Percentiles rank a stretch among this genome's conserved stretches.
Conservation (phyloP, 192 early-diverging fungal species). For the Borealophlyctis nickersoniae region DNA sequence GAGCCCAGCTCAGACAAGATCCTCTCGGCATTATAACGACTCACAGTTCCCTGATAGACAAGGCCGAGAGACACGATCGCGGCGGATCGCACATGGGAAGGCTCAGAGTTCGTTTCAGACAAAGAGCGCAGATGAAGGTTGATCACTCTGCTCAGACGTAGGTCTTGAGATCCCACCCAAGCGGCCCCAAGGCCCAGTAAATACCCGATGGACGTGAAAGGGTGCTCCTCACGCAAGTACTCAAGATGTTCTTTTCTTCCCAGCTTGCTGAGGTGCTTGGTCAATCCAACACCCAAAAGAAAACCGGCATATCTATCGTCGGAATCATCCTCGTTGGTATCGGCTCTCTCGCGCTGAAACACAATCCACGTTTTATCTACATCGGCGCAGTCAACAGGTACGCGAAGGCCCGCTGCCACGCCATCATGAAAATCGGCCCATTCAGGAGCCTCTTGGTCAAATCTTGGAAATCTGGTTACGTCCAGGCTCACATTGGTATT, state of each 20-base stretch:
- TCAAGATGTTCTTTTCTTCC: conserved; percentile 56
- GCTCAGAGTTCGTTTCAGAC: conserved; percentile 6
- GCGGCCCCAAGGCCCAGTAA: conserved; percentile 74
- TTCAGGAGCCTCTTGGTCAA: conserved; percentile 36
- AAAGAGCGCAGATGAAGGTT: conserved; percentile 74
- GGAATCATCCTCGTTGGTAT: conserved; percentile 21
- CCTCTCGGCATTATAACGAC: conserved; percentile 68
- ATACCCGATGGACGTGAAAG: conserved; percentile 67
- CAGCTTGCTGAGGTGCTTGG: conserved; percentile 68
- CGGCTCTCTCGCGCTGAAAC: conserved; percentile 53
- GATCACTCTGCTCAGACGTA: conserved; percentile 62
- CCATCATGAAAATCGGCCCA: conserved; percentile 93
- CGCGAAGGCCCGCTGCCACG: conserved; percentile 70
- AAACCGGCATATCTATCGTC: conserved; percentile 71
- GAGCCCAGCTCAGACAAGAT: conserved; percentile 68
- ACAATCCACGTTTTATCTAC: conserved; percentile 78
- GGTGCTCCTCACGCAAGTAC: conserved; percentile 69
- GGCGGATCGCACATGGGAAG: conserved; percentile 65
- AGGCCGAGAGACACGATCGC: conserved; percentile 77
- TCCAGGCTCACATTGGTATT: conserved; percentile 57
- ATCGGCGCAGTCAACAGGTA: conserved; percentile 51
- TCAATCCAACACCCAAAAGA: conserved; percentile 75
- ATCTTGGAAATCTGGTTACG: conserved; percentile 9
- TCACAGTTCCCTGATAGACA: conserved; percentile 63
- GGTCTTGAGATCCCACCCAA: conserved; percentile 64